Conservation (phyloP, 257 asterid genomes). For the Rehmannia glutinosa region DNA sequence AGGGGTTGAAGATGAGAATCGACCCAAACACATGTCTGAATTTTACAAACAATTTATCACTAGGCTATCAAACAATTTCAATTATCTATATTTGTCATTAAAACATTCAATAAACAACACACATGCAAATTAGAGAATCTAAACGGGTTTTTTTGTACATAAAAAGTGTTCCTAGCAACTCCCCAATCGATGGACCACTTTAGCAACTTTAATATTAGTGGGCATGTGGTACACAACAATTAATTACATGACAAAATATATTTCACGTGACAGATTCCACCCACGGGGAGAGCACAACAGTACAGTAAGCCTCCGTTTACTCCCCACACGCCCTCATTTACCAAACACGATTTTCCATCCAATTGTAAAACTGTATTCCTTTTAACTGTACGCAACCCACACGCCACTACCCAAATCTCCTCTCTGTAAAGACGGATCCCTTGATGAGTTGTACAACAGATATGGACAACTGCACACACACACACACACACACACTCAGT, state of each 20-base stretch:
- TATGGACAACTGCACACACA: constrained; percentile 7
- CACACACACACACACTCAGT: not conserved
- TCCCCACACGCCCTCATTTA: constrained; percentile 31
- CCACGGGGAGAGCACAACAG: constrained; percentile 30
- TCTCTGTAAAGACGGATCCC: too few relatives aligned
- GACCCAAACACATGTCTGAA: too few relatives aligned
- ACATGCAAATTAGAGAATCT: too few relatives aligned
- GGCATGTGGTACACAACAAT: constrained; percentile 14
- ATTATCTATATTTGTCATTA: too few relatives aligned
- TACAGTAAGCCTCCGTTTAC: constrained; percentile 18
- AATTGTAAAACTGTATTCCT: not conserved
- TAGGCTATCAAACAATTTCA: too few relatives aligned
- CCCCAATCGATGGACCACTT: not conserved
- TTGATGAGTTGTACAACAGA: constrained; percentile 16
- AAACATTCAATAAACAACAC: too few relatives aligned
- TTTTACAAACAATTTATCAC: too few relatives aligned
- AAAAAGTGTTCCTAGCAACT: too few relatives aligned
- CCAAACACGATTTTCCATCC: constrained; percentile 23
- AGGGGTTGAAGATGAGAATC: too few relatives aligned
- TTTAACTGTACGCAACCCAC: constrained; percentile 11
- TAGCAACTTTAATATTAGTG: constrained; percentile 15
- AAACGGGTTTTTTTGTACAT: too few relatives aligned
- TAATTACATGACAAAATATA: not conserved
- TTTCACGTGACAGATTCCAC: not conserved
- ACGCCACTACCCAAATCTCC: not conserved